A percentile compares a stretch with the other conserved stretches of the same genome.
Conservation (phyloP, 78 protist genomes). For the Anaeramoeba flamelloides region DNA sequence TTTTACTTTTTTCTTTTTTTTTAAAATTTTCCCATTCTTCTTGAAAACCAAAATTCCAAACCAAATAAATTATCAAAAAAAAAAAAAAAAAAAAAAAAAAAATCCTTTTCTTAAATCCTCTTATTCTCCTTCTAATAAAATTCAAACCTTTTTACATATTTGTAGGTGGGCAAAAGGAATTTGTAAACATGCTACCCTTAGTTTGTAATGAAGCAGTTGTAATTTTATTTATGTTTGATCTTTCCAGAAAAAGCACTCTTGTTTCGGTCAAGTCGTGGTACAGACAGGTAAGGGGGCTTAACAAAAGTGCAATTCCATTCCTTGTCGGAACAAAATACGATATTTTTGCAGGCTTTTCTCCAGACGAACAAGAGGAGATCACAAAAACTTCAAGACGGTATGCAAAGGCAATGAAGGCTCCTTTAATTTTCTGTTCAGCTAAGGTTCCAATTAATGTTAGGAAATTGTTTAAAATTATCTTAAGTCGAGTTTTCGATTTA, state of each 20-base stretch:
- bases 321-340: conserved; percentile 85
- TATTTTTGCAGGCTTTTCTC: conserved; percentile 38
- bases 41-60: too few species aligned
- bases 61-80: too few species aligned
- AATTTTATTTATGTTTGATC: conserved; percentile 86
- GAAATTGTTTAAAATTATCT: conserved; percentile 45
- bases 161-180: conserved; percentile 72
- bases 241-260: conserved; percentile 69
- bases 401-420: conserved; percentile 84
- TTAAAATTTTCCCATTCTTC: too few species aligned
- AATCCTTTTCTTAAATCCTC: too few species aligned
- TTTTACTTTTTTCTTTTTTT: too few species aligned
- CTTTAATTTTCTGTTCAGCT: conserved; percentile 74
- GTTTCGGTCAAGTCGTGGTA: conserved; percentile 78
- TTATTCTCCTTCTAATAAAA: too few species aligned
- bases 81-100: too few species aligned
- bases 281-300: conserved; percentile 69
- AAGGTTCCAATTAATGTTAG: conserved; percentile 54
- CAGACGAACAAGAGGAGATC: conserved; percentile 66
- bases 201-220: conserved; percentile 89
- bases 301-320: conserved; percentile 61
- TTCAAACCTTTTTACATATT: too few species aligned
- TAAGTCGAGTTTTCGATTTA: neutral
- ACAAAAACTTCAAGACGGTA: conserved; percentile 50
- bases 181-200: conserved; percentile 82